Evolutionary conservation across 2,329 filamentous ascomycete species (phyloP), one percentile per base, ranked within the genome.

Genomic region (Sodiomyces alkalinus): DNA sequence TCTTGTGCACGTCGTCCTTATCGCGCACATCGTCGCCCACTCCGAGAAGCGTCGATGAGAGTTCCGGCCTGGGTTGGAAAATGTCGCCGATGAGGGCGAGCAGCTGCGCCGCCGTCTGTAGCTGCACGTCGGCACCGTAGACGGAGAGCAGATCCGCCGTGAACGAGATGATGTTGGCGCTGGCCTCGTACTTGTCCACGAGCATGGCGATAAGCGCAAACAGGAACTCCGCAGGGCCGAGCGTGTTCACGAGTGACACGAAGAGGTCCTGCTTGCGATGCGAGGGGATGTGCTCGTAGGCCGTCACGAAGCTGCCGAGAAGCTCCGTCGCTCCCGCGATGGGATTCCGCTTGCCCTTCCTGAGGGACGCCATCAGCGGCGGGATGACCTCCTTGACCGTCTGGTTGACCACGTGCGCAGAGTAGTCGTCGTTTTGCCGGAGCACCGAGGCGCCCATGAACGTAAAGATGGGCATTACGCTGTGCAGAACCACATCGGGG

Each of bases 391-490:
- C 80, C 36, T 85, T 81, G 41, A 98, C 86, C 2, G 90, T 96
- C 58, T 83, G 85, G 43, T 92, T 83, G 33, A 94, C 87, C 18
- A 98, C 87, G 48, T 93, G 82, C 9, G 86, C 85, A 14, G 90
- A 96, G 55, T 94, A 96, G 42, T 96, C 87, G 43, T 98, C 92
- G 41, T 82, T 83, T 55, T 94, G 87, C 27, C 81, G 76, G 27
- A 98, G 66, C 13, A 94, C 77, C 4, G 82, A 93, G 23, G 78
- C 80, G 22, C 87, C 85, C 77, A 96, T 94, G 48, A 96, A 94
- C 0, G 90, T 96, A 56, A 98, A 98, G 29, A 98, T 87, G 9
- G 90, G 90, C 90, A 98, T 98, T 30, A 98, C 82, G 41, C 85
- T 94, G 54, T 98, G 87, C 32, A 98, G 64, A 3, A 98, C 82